Evolutionary conservation across 257 asterid genomes (phyloP).

Genomic region (Phtheirospermum japonicum): DNA sequence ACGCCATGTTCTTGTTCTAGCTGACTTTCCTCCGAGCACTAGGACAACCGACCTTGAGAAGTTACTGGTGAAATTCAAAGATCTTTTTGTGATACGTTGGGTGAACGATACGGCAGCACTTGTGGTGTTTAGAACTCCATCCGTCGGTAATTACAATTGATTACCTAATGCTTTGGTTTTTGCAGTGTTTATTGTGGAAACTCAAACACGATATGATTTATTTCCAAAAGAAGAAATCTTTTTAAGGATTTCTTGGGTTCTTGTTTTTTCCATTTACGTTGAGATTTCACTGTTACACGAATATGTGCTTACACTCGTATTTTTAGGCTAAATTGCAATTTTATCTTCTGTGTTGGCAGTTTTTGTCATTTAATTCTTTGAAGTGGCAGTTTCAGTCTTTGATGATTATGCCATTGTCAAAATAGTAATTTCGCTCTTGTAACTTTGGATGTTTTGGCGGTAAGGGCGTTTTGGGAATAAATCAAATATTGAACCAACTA

Average conservation of each 20-base stretch:
- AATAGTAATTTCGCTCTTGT: too few species aligned
- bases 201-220: not conserved
- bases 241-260: not conserved
- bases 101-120: conserved; percentile 79
- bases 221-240: not conserved
- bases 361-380: too few species aligned
- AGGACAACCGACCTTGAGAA: conserved; percentile 75
- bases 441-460: too few species aligned
- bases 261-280: not conserved
- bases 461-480: too few species aligned
- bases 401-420: too few species aligned
- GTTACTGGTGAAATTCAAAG: conserved; percentile 63
- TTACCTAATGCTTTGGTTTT: not conserved
- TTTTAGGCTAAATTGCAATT: too few species aligned
- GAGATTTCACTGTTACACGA: too few species aligned
- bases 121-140: conserved; percentile 83
- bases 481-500: too few species aligned
- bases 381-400: too few species aligned
- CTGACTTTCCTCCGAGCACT: conserved; percentile 67
- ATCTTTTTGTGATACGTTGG: conserved; percentile 80
- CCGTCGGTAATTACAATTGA: conserved; percentile 48
- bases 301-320: too few species aligned
- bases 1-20: conserved; percentile 69
- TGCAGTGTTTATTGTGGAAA: not conserved
- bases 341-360: too few species aligned